Conservation (phyloP, 1,139 yeast genomes). For the Eremothecium sinecaudum region DNA sequence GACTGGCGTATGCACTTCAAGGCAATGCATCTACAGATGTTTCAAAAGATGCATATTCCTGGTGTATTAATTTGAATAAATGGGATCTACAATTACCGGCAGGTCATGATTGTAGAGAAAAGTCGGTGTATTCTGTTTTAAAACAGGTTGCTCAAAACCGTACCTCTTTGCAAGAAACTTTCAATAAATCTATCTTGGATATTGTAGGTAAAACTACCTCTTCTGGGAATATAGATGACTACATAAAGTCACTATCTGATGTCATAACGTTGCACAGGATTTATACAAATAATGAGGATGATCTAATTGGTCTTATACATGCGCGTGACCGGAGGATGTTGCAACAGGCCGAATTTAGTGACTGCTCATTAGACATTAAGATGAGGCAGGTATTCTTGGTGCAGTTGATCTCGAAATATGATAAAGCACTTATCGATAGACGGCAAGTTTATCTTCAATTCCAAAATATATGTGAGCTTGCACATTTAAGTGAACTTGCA, state of each 20-base stretch:
- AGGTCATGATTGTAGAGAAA: conserved; percentile 11
- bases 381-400: conserved; percentile 14
- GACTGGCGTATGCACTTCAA: conserved; percentile 18
- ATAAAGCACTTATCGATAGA: not conserved
- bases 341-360: conserved; percentile 10
- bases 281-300: not conserved
- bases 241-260: conserved; percentile 5
- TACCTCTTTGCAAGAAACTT: not conserved
- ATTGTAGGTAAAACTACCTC: not conserved
- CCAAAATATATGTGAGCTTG: conserved; percentile 8
- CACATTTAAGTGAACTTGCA: conserved; percentile 12
- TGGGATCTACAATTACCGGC: conserved; percentile 26
- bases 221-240: not conserved
- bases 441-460: not conserved
- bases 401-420: conserved; percentile 6
- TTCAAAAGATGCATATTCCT: conserved; percentile 12
- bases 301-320: conserved; percentile 1
- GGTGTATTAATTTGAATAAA: conserved; percentile 23
- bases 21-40: conserved; percentile 2
- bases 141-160: conserved; percentile 10
- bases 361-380: conserved; percentile 14
- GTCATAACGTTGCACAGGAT: conserved; percentile 3
- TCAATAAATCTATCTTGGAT: conserved; percentile 1
- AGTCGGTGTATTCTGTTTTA: conserved; percentile 19
- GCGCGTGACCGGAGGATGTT: conserved; percentile 8